Conservation (phyloP, 2,329 filamentous ascomycete genomes). For the Trichoderma lentiforme region DNA sequence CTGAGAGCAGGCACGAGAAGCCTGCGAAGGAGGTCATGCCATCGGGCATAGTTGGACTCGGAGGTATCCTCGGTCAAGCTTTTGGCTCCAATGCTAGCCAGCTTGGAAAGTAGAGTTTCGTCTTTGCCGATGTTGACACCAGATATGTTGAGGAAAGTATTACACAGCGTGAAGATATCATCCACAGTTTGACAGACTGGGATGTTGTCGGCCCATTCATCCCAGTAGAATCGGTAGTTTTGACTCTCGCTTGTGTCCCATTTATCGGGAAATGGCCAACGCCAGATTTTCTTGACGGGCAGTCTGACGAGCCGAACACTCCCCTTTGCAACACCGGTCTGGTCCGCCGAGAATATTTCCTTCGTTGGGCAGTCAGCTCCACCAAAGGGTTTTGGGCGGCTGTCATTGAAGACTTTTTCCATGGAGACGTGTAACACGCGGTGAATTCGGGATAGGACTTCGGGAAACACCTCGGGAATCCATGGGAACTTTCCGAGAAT, state of each 20-base stretch:
- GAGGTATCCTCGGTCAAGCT: conserved; percentile 70
- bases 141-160: conserved; percentile 77
- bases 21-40: conserved; percentile 80
- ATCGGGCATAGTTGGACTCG: conserved; percentile 67
- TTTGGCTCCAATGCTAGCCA: conserved; percentile 79
- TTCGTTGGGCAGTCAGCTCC: conserved; percentile 42
- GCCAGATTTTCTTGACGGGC: conserved; percentile 62
- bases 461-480: conserved; percentile 80
- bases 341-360: conserved; percentile 53
- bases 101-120: conserved; percentile 69
- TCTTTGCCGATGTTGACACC: conserved; percentile 90
- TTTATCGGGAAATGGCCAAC: conserved; percentile 82
- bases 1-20: conserved; percentile 86
- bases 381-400: conserved; percentile 34
- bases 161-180: conserved; percentile 83
- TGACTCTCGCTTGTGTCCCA: conserved; percentile 70
- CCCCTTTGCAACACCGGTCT: conserved; percentile 66
- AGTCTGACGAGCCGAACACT: conserved; percentile 59
- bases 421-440: conserved; percentile 82
- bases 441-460: conserved; percentile 75
- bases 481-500: conserved; percentile 90
- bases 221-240: conserved; percentile 94
- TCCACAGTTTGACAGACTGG: conserved; percentile 87
- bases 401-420: conserved; percentile 63
- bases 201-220: conserved; percentile 92